Conservation (phyloP, 352 stramenopile species). For the Phytopythium chamaehyphon region DNA sequence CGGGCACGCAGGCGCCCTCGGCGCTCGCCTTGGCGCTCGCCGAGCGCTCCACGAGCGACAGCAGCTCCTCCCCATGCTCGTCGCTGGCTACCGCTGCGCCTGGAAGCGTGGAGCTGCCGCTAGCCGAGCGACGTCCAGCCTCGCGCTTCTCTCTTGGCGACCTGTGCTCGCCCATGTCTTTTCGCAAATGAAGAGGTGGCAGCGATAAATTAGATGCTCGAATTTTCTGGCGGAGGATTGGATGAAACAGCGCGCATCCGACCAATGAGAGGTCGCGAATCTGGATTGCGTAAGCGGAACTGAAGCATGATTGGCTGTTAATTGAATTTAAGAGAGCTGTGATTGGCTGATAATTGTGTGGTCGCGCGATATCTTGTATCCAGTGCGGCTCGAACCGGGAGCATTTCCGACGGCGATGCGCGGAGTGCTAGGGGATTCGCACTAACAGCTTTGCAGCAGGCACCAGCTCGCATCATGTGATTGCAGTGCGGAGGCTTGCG, state of each 20-base stretch:
- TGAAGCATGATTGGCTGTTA: no score
- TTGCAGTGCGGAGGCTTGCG: no score
- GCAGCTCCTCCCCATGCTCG: slow-evolving; percentile 11
- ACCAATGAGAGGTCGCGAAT: neutral
- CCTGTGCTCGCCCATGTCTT: slow-evolving; percentile 6
- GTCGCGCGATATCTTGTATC: no score
- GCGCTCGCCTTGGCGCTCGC: slow-evolving; percentile 5
- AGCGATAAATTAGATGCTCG: neutral
- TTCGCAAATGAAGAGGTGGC: neutral
- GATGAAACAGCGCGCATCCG: neutral
- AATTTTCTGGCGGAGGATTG: neutral
- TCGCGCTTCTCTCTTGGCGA: slow-evolving; percentile 6
- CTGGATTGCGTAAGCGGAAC: slow-evolving; percentile 3
- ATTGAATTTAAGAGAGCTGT: no score
- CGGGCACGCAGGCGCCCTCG: slow-evolving; percentile 54
- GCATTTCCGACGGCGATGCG: no score
- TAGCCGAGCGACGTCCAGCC: neutral
- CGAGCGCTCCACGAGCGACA: slow-evolving; percentile 19
- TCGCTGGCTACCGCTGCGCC: no score
- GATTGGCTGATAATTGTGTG: no score
- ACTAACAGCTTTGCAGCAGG: no score
- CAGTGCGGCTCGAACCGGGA: no score
- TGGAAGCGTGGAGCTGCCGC: neutral
- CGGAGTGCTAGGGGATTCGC: no score
- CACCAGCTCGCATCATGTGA: no score